Base-by-base conservation (phyloP, 2,329 filamentous ascomycete species). In the Neoscytalidium dimidiatum region DNA sequence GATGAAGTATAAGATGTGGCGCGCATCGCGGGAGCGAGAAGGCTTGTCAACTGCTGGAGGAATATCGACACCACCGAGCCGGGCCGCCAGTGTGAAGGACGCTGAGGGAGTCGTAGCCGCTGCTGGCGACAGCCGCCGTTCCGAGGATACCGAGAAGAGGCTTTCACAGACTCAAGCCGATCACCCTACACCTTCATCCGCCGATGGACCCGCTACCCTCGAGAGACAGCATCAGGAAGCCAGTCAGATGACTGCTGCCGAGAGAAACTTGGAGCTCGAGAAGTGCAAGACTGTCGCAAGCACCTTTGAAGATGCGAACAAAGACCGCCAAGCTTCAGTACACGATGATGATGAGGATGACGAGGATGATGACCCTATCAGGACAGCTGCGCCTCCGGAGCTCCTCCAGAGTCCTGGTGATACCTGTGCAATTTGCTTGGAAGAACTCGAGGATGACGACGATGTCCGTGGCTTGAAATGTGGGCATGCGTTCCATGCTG, bases 401-500 rank as follows among this genome's bases (percentile, higher is more conserved):
- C 83, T 94, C 74, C 81, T 96, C 66, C 88, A 88, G 28, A 90
- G 90, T 61, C 91, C 92, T 0, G 95, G 94, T 48, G 95, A 99
- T 74, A 91, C 92, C 1, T 99, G 95, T 78, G 95, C 95, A 58
- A 98, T 99, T 71, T 99, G 95, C 77, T 90, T 99, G 69, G 95
- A 99, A 74, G 90, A 87, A 0, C 86, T 99, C 19, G 95, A 99
- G 76, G 92, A 98, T 68, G 92, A 97, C 68, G 95, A 98, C 71
- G 94, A 99, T 74, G 89, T 99, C 57, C 92, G 95, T 70, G 95
- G 95, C 2, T 81, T 99, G 67, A 93, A 92, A 3, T 99, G 95
- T 73, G 95, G 95, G n/a, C 95, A 99, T 78, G 94, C 94, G 62
- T 99, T 98, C 86, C 95, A 99, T 76, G 94, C 93, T 58, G 92